Base-by-base conservation (phyloP, 1,284 basidiomycete species). In the Blastosporella zonata region DNA sequence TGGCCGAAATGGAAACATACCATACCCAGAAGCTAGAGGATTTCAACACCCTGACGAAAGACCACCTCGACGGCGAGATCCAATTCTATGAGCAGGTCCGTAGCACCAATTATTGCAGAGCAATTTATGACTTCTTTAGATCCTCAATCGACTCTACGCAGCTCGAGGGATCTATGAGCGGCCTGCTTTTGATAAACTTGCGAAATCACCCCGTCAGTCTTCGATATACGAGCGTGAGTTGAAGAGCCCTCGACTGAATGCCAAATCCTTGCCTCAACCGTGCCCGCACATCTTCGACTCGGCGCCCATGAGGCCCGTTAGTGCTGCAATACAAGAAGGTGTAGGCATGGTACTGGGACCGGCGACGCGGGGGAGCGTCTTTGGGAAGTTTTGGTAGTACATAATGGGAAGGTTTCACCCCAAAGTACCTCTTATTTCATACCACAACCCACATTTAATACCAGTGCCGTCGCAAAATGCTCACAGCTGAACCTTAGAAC, bases 1-100 rank as follows among this genome's bases (percentile, higher is more conserved):
- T 91, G 79, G 87, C 90, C 2, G 91, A 93, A 68, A 83, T 93
- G 74, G 86, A 90, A 49, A 82, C 78, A 1, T 90, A 89, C 58
- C 87, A 91, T 59, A 67, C 71, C 0, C 84, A 89, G 62, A 90
- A 90, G 61, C 61, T 68, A 3, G 84, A 89, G 58, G 87, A 90
- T 59, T 85, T 90, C 55, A 65, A 70, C 15, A 65, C 59, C 2
- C 58, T 90, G 12, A 68, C 79, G 9, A 79, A 73, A 46, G 83
- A 87, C 35, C 83, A 90, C 59, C 74, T 91, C 12, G 87, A 90
- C 56, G 81, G 79, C 10, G 88, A 90, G 62, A 90, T 91, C 53
- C 74, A 69, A 4, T 75, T 87, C 36, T 85, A 88, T 56, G 83
- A 87, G 56, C 84, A 87, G 70, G 83, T 81, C 41, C 21, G 57